A percentile compares a stretch with the other conserved stretches of the same genome.
These are phyloP conservation scores for Lactifluus hygrophoroides DNA, from an alignment of 768 basidiomycete genomes.

Conservation along the genomic window DNA sequence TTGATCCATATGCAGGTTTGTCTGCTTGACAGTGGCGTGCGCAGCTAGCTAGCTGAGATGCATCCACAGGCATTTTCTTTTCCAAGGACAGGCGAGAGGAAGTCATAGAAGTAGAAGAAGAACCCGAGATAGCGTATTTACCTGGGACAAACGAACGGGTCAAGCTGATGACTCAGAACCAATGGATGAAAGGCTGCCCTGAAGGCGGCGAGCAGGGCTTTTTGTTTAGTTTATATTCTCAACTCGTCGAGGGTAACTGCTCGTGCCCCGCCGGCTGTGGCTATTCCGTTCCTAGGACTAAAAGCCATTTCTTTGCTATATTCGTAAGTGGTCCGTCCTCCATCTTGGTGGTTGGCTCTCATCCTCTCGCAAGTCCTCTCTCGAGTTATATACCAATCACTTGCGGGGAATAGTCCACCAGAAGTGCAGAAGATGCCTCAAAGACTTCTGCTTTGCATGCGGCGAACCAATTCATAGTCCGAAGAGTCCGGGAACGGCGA, in stretches of 20 bases:
- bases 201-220: conserved; percentile 87
- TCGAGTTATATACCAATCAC: conserved; percentile 58
- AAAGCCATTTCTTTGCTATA: conserved; percentile 75
- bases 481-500: conserved; percentile 21
- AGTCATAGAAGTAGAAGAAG: conserved; percentile 86
- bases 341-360: conserved; percentile 14
- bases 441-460: conserved; percentile 38
- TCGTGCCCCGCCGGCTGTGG: conserved; percentile 74
- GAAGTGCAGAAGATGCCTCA: conserved; percentile 38
- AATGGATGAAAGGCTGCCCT: conserved; percentile 98
- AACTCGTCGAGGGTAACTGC: conserved; percentile 55
- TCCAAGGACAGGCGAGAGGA: conserved; percentile 90
- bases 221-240: conserved; percentile 76
- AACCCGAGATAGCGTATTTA: conserved; percentile 44
- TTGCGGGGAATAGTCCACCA: conserved; percentile 49
- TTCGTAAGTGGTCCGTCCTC: conserved; percentile 48
- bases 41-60: conserved; percentile 6
- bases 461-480: conserved; percentile 32
- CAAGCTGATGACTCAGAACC: conserved; percentile 74
- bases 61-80: conserved; percentile 72
- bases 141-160: conserved; percentile 38
- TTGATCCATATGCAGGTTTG: conserved; percentile 85
- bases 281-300: conserved; percentile 46
- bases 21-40: not conserved
- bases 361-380: conserved; percentile 48